Base-by-base conservation (phyloP, 2,329 filamentous ascomycete species). In the Aspergillus pseudoglaucus region DNA sequence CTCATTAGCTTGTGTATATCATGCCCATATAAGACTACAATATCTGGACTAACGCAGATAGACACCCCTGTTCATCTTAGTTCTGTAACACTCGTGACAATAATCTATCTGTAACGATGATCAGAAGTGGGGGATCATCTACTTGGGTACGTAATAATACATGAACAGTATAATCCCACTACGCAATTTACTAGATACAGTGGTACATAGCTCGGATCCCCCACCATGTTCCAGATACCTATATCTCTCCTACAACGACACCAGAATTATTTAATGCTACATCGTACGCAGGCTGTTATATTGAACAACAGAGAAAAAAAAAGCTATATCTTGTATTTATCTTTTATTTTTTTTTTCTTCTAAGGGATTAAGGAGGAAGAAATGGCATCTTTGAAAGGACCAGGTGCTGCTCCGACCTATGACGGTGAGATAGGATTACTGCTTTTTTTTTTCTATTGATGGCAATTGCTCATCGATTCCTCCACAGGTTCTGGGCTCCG, bases 401-500 rank as follows among this genome's bases (percentile, higher is more conserved):
- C 81, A 27, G 82, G 82, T 54, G 75, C 77, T 61, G 72, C 78
- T 27, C 76, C 75, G 61, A 70, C 63, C 49, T 77, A 77, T 64
- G 79, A 83, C 63, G 81, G 80, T 80, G 63, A 57, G 69, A 58
- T 49, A 47, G 8, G 37, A 39, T 10, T 18, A 18, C 22, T 12
- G 14, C 25, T 39, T 15, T 20, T 22, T 10, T 20, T n/a, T 20
- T 20, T 20, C 47, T 52, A 44, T 54, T 55, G 40, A 60, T 46
- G 37, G 47, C 30, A 39, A 32, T 47, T 35, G 32, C 17, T 15
- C 12, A 35, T 18, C 18, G 7, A 23, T 15, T 33, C 6, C 22
- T 42, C 20, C 44, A 9, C 45, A 70, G 86, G 87, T 68, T 82
- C 82, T 61, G 77, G 75, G 62, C 81, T 98, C 55, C 88, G 93